Evolutionary conservation across 1,284 basidiomycete genomes (phyloP), one percentile per base, ranked within the genome.

Genomic region (Ceratobasidium sp.): DNA sequence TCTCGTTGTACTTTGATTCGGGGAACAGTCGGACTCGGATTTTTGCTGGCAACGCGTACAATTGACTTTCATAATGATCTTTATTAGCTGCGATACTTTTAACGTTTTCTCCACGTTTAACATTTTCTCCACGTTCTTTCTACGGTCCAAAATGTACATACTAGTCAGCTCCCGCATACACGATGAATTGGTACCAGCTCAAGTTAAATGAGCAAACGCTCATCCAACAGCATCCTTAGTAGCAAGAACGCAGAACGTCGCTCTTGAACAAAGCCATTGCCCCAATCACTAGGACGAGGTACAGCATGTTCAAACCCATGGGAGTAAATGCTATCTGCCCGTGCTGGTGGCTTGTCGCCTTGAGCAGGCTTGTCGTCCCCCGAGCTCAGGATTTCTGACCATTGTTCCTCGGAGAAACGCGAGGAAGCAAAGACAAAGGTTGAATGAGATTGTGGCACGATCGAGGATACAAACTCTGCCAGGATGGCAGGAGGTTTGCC

Each of bases 401-500:
- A 75, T 65, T 75, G 71, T 44, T 75, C 43, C 44, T 75, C 71
- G n/a, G 71, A 65, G 49, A 75, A 65, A 17, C 61, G 59, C 15
- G 52, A 19, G 40, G 61, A 49, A 25, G 62, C 34, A 46, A 75
- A 75, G 22, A 37, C 29, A 65, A 52, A 75, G 34, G 19, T 32
- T 13, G 71, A 61, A 37, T 65, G 71, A 4, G 71, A 54, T 43
- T 75, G 71, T 15, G 71, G 71, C 51, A 75, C 51, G n/a, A 75
- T 75, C 22, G 71, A 75, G 13, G 44, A 19, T 51, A 75, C 61
- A 43, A 75, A 75, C 40, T 75, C 71, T 13, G 61, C 34, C 32
- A 75, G 49, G 59, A 75, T 75, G 22, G 71, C 49, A 19, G 71
- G 71, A 19, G 71, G 71, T 64, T 75, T 64, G 2, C 71, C 71